Base-by-base conservation (phyloP, 2,329 filamentous ascomycete species). In the Cladophialophora exuberans region DNA sequence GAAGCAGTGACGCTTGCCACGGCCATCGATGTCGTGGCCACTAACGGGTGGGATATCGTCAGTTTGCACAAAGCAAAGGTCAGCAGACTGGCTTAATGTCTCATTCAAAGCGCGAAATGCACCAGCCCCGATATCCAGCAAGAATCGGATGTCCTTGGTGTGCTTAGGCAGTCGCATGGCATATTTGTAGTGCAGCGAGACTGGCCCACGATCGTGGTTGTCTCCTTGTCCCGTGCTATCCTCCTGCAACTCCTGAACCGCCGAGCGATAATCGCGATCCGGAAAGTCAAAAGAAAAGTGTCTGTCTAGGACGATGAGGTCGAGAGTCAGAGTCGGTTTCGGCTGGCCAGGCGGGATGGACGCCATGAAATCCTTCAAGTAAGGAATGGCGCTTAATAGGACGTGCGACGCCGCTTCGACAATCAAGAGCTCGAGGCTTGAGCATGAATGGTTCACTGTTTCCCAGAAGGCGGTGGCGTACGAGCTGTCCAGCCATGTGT, bases 271-370 rank as follows among this genome's bases (percentile, higher is more conserved):
- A 6, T 61, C 54, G n/a, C 48, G 36, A 17, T 57, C 52, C 13
- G 58, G 47, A 23, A 45, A 25, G 35, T 62, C 59, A 23, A 59
- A 62, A 4, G 53, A 52, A 35, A 62, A 59, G 26, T 62, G 59
- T 26, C 49, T 25, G 15, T 62, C 56, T 36, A 43, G 43, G 23
- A 61, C 45, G 25, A 52, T 47, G 7, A 62, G 36, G 30, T 62
- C 59, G 17, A 59, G 22, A 25, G 53, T 23, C 18, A 62, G 28
- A 9, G 30, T 52, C 9, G 58, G 58, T 42, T 38, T 41, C 6
- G 38, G 10, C n/a, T 31, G 35, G n/a, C 30, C 36, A n/a, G 11
- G 17, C 2, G 42, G 35, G 9, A 57, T 39, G 5, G 39, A 48
- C 7, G 36, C 41, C 20, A 54, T 35, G 26, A 58, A 58, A 23